Base-by-base conservation (phyloP, 2,329 filamentous ascomycete species). In the Clarireedia paspali region DNA sequence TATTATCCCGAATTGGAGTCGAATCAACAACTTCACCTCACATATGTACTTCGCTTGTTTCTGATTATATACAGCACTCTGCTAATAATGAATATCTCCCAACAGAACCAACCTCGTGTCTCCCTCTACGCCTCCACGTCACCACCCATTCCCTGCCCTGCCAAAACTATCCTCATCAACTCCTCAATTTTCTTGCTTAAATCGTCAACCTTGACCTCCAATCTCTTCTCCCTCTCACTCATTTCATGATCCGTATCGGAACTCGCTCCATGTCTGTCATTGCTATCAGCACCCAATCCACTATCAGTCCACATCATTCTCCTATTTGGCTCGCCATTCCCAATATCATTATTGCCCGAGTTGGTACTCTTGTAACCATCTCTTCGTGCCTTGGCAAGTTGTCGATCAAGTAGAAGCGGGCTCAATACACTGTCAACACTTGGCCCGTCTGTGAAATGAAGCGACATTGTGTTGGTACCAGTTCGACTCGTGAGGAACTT, bases 121-220 rank as follows among this genome's bases (percentile, higher is more conserved):
- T 47, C n/a, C 45, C 26, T 50, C n/a, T 55, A 50, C 39, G 51
- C 26, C 30, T 40, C 53, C 36, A 50, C 53, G 34, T 52, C 53
- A 12, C 30, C 55, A 15, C 40, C 2, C 76, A 77, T 59, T 6
- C 62, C 68, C 63, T 82, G 80, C 65, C 83, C 69, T 4, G 73
- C 70, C 60, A 80, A 65, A 2, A 84, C 71, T 48, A 79, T 65
- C 20, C 75, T 72, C 0, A 81, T 82, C 60, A 85, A 70, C 55
- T 76, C 76, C 60, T 83, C 80, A 62, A 85, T 82, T 72, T 83
- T 84, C 47, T 68, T 69, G 44, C 75, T 74, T 62, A 85, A 67
- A 60, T 84, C 81, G 4, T 71, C 68, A 53, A 85, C 75, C 59
- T 78, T 77, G 26, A 75, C 72, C 62, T 84, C 80, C 26, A 70